Evolutionary conservation across 1,284 basidiomycete genomes (phyloP).

Genomic region (Vanrija sp.): DNA sequence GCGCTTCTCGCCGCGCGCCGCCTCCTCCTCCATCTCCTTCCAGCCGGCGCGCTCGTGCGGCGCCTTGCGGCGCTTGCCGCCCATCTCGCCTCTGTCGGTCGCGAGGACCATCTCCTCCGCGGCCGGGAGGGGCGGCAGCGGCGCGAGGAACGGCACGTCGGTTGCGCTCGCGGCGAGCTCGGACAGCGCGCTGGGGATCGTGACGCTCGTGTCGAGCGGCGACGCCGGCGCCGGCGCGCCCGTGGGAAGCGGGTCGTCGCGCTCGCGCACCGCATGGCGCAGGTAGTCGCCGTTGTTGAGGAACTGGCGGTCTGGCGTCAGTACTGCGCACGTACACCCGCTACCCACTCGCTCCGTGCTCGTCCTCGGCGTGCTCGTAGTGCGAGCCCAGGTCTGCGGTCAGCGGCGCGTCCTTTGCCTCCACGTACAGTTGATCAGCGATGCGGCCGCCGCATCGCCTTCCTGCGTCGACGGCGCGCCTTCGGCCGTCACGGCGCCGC

Average conservation of each 20-base stretch:
- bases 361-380: neutral
- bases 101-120: conserved; percentile 1
- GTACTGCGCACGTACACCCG: no score
- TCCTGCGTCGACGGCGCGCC: neutral
- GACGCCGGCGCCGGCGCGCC: conserved; percentile 13
- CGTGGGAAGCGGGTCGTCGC: neutral
- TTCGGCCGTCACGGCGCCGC: no score
- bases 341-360: neutral
- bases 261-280: neutral
- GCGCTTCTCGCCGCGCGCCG: conserved; percentile 5
- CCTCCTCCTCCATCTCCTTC: conserved; percentile 38
- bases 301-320: neutral
- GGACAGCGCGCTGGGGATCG: conserved; percentile 18
- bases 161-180: conserved; percentile 9
- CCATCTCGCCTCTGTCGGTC: conserved; percentile 41
- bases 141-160: conserved; percentile 5
- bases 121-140: conserved; percentile 1
- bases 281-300: neutral
- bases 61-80: conserved; percentile 41
- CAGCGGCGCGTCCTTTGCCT: neutral
- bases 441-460: conserved; percentile 5
- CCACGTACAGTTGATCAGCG: conserved; percentile 17
- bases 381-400: conserved; percentile 13
- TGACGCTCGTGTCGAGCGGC: conserved; percentile 15
- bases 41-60: conserved; percentile 43